Conservation (phyloP, 306 rosid genomes). For the Medicago lupulina region DNA sequence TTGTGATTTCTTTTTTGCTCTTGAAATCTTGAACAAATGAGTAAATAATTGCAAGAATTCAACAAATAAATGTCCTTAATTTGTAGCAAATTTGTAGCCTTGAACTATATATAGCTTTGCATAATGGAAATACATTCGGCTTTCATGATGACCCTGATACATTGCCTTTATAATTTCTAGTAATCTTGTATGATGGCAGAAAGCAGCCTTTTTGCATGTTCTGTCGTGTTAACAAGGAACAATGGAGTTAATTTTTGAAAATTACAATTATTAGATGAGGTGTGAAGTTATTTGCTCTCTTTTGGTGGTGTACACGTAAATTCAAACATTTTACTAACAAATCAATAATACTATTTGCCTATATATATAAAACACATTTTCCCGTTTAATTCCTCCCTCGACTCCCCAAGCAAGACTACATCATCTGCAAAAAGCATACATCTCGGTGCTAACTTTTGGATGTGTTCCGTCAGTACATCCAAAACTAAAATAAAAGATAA, state of each 20-base stretch:
- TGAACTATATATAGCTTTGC: not conserved
- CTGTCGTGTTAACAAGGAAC: not conserved
- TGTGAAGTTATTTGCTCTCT: too few species aligned
- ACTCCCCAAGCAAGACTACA: too few species aligned
- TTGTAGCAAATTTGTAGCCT: not conserved
- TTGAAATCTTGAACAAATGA: conserved; percentile 43
- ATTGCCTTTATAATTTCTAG: not conserved
- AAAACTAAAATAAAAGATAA: too few species aligned
- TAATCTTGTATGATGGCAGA: not conserved
- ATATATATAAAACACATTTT: too few species aligned
- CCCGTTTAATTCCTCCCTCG: too few species aligned
- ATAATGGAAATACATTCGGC: not conserved
- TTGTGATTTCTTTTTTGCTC: conserved; percentile 14
- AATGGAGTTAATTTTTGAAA: not conserved
- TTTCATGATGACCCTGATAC: not conserved
- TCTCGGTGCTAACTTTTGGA: too few species aligned
- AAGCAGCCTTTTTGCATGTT: not conserved
- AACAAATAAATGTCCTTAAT: conserved; percentile 6
- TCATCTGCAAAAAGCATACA: too few species aligned
- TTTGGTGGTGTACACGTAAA: too few species aligned
- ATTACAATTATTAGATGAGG: too few species aligned
- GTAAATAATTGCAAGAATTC: conserved; percentile 33
- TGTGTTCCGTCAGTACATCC: too few species aligned
- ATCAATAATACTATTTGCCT: too few species aligned
- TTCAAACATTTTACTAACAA: too few species aligned